Evolutionary conservation across 2,329 filamentous ascomycete genomes (phyloP).

Genomic region (Aspergillus floridensis): DNA sequence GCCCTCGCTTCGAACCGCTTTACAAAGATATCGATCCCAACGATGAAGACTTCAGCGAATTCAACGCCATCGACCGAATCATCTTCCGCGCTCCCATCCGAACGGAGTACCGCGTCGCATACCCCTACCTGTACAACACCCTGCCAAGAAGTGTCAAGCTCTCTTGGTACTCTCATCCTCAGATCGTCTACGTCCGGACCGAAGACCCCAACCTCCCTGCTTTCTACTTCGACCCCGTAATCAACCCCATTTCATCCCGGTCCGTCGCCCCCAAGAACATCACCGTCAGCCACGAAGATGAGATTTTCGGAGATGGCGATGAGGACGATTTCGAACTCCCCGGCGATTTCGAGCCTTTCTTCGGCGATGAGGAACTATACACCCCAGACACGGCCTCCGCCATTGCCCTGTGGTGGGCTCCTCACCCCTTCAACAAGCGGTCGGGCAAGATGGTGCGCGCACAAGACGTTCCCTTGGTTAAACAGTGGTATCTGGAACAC

Average conservation of each 20-base stretch:
- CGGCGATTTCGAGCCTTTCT: slow-evolving; percentile 76
- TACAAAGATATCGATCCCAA: slow-evolving; percentile 99
- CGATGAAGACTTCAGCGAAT: slow-evolving; percentile 98
- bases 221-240: slow-evolving; percentile 96
- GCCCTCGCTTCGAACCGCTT: slow-evolving; percentile 90
- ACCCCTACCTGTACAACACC: slow-evolving; percentile 94
- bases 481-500: slow-evolving; percentile 98
- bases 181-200: slow-evolving; percentile 83
- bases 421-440: slow-evolving; percentile 89
- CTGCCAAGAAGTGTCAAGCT: slow-evolving; percentile 90
- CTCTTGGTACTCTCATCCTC: slow-evolving; percentile 90
- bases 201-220: slow-evolving; percentile 88
- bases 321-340: slow-evolving; percentile 85
- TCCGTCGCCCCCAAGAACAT: slow-evolving; percentile 93
- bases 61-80: slow-evolving; percentile 98
- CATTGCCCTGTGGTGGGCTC: slow-evolving; percentile 96
- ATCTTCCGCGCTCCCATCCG: slow-evolving; percentile 95
- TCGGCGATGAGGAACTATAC: slow-evolving; percentile 83
- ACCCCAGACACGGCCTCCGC: slow-evolving; percentile 86
- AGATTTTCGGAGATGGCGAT: slow-evolving; percentile 79
- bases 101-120: slow-evolving; percentile 93
- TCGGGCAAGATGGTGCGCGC: slow-evolving; percentile 95
- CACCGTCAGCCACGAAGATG: slow-evolving; percentile 87
- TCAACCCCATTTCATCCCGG: slow-evolving; percentile 95
- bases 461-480: slow-evolving; percentile 93